Evolutionary conservation across 2,329 filamentous ascomycete genomes (phyloP), one percentile per base, ranked within the genome.

Genomic region (Diaporthe sp.): DNA sequence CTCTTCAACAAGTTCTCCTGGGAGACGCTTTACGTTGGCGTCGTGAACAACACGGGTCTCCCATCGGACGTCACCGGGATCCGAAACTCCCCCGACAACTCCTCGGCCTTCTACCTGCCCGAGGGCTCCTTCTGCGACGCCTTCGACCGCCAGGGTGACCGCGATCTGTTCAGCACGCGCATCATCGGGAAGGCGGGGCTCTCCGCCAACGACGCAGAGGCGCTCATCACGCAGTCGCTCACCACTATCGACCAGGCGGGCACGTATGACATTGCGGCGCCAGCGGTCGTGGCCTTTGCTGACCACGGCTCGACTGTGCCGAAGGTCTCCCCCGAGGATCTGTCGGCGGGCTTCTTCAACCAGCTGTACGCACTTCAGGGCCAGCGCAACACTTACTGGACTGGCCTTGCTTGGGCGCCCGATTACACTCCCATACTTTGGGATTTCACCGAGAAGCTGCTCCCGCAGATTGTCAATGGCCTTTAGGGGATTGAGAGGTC

Each of bases 1-100:
- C 62, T 84, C 28, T 72, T 72, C 37, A 51, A 31, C 28, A 72
- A 72, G 58, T 72, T 72, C 55, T 72, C 71, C 3, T 72, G 71
- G 71, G 71, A 72, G 31, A 72, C 71, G 8, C 71, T 72, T 6
- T 72, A 61, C 22, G 71, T 72, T 10, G 71, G 71, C 46, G 71
- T 72, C n/a, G 71, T 72, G n/a, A 62, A 53, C 55, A 60, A 60
- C 46, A 72, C 71, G 0, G 57, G 71, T 8, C 57, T 72, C 13
- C 71, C 71, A 3, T 39, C 55, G 13, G 57, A 72, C n/a, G 31
- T 72, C 5, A 72, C 71, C n/a, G 71, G 71, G 1, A 72, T 72
- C 44, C 71, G 71, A 3, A 72, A 72, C 55, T 60, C 71, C 9
- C 71, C 71, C 9, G 22, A 72, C 2, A 61, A 72, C 44, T 51